These are phyloP conservation scores for Penicillium occitanis DNA, from an alignment of 2,329 filamentous ascomycete genomes.

Conservation along the genomic window DNA sequence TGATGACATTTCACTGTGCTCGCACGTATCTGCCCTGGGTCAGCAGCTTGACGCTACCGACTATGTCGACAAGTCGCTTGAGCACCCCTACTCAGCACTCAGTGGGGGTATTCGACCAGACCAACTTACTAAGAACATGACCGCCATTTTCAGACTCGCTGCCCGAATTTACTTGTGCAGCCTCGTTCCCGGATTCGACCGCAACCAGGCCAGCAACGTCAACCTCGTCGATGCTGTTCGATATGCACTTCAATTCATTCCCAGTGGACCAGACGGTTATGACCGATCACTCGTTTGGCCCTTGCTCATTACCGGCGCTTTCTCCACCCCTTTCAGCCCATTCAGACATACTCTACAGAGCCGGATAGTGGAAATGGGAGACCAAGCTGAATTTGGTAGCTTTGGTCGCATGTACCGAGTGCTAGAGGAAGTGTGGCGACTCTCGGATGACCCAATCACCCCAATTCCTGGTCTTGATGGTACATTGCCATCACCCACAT, in stretches of 20 bases:
- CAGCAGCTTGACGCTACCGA: constrained; percentile 84
- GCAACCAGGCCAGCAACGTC: constrained; percentile 69
- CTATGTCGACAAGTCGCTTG: constrained; percentile 58
- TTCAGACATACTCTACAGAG: constrained; percentile 80
- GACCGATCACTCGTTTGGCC: constrained; percentile 94
- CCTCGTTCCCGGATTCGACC: constrained; percentile 83
- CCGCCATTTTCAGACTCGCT: constrained; percentile 83
- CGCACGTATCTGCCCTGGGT: constrained; percentile 84
- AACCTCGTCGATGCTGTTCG: constrained; percentile 77
- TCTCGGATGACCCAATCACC: constrained; percentile 61
- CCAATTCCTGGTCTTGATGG: not conserved
- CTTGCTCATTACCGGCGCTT: constrained; percentile 79
- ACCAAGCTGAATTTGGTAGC: constrained; percentile 75
- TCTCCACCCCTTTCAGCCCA: constrained; percentile 67
- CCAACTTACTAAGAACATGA: constrained; percentile 85
- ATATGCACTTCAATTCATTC: constrained; percentile 75
- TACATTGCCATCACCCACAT: not conserved
- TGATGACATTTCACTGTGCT: constrained; percentile 81
- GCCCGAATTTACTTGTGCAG: constrained; percentile 95
- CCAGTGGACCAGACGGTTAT: constrained; percentile 75
- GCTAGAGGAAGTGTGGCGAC: constrained; percentile 76
- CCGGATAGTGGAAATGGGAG: constrained; percentile 71
- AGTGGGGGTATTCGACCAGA: constrained; percentile 77
- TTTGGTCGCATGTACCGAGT: constrained; percentile 80
- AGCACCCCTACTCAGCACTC: constrained; percentile 53